These are phyloP conservation scores for Leishmania gerbilli DNA, from an alignment of 208 protist genomes.

Conservation along the genomic window DNA sequence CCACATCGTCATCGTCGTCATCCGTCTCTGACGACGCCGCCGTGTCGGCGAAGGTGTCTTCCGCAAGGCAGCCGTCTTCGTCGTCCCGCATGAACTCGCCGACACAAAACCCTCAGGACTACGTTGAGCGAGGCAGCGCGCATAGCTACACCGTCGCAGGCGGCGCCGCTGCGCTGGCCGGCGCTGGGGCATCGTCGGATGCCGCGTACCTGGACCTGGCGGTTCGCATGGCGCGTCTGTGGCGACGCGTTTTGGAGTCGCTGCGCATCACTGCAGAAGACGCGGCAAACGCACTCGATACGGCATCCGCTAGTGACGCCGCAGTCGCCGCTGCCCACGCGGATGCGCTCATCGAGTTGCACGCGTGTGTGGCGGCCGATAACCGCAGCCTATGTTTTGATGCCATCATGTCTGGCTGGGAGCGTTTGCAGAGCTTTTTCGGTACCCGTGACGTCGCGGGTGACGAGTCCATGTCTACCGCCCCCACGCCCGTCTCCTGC, in stretches of 20 bases:
- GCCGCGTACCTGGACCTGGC: slow-evolving; percentile 31
- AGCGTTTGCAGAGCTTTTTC: slow-evolving; percentile 58
- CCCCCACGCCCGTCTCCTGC: neutral
- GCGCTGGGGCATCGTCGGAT: slow-evolving; percentile 12
- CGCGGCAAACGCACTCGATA: neutral
- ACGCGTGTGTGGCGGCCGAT: slow-evolving; percentile 34
- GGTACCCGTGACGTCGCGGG: neutral
- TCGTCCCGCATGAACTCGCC: neutral
- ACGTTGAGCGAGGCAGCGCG: slow-evolving; percentile 14
- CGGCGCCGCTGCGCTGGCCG: neutral
- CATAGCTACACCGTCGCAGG: slow-evolving; percentile 10
- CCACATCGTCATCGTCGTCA: slow-evolving; percentile 5
- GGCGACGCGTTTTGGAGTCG: slow-evolving; percentile 39
- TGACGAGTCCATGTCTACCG: neutral
- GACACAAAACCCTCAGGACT: neutral
- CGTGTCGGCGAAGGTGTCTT: neutral
- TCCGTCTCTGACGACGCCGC: neutral
- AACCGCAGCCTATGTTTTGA: slow-evolving; percentile 68
- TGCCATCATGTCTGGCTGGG: slow-evolving; percentile 55
- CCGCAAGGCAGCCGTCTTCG: neutral
- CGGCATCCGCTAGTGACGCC: neutral
- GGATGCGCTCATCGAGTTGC: slow-evolving; percentile 22
- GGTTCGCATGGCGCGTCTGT: slow-evolving; percentile 52
- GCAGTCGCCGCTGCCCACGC: neutral
- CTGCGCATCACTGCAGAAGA: slow-evolving; percentile 4